These are phyloP conservation scores for Podaxis sp. DNA, from an alignment of 768 basidiomycete species.

Conservation along the genomic window DNA sequence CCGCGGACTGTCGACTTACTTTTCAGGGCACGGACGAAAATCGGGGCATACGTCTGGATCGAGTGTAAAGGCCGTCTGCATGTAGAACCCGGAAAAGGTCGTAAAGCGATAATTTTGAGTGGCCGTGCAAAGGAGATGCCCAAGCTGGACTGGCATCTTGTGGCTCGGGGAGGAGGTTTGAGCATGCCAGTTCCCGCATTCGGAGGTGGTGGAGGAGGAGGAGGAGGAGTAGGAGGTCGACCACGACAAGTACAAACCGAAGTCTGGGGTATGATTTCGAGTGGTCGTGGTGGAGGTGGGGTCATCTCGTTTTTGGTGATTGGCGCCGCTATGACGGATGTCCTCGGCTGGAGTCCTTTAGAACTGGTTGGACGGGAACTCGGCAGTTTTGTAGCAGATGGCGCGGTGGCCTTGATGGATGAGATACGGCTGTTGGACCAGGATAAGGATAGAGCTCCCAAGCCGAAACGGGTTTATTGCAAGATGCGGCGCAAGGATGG, in stretches of 20 bases:
- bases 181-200: conserved; percentile 15
- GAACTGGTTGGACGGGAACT: conserved; percentile 51
- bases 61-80: conserved; percentile 87
- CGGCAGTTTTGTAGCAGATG: conserved; percentile 30
- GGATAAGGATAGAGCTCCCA: not conserved
- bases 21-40: conserved; percentile 75
- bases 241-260: conserved; percentile 10
- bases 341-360: conserved; percentile 58
- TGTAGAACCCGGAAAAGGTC: conserved; percentile 88
- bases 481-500: conserved; percentile 24
- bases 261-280: conserved; percentile 48
- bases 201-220: not conserved
- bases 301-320: conserved; percentile 40
- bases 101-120: conserved; percentile 91
- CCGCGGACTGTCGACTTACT: conserved; percentile 76
- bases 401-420: conserved; percentile 20
- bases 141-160: conserved; percentile 52
- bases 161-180: conserved; percentile 49
- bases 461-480: not conserved
- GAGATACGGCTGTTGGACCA: conserved; percentile 15
- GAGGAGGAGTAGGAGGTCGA: not conserved
- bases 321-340: conserved; percentile 47
- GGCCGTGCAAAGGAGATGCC: conserved; percentile 73
- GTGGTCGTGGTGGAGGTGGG: conserved; percentile 21
- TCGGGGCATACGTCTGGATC: conserved; percentile 75